These are phyloP conservation scores for Xylaria arbuscula DNA, from an alignment of 2,329 filamentous ascomycete genomes.

Conservation along the genomic window DNA sequence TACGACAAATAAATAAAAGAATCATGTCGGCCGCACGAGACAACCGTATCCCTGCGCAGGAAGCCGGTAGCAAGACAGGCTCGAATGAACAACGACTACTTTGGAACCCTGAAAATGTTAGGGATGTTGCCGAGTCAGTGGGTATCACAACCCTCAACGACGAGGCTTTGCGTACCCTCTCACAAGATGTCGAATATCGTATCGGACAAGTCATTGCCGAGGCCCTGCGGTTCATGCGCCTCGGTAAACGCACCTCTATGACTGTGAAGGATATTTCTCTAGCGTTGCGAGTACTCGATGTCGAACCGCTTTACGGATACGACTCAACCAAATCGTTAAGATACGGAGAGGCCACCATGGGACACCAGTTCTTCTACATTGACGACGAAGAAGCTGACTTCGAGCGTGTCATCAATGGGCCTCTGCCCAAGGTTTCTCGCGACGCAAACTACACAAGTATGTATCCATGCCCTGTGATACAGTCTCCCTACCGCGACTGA, in stretches of 20 bases:
- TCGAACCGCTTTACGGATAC: slow-evolving; percentile 96
- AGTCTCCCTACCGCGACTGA: neutral
- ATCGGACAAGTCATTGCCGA: slow-evolving; percentile 94
- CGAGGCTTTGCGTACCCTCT: slow-evolving; percentile 86
- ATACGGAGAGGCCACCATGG: slow-evolving; percentile 93
- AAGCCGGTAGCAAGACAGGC: slow-evolving; percentile 38
- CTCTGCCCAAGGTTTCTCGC: slow-evolving; percentile 91
- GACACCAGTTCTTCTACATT: slow-evolving; percentile 95
- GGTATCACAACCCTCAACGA: slow-evolving; percentile 85
- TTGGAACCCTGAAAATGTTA: slow-evolving; percentile 97
- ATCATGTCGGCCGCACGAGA: slow-evolving; percentile 44
- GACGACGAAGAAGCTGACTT: slow-evolving; percentile 99
- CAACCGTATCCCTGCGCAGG: slow-evolving; percentile 42
- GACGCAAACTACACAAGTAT: slow-evolving; percentile 91
- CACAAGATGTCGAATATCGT: slow-evolving; percentile 95
- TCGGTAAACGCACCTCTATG: slow-evolving; percentile 84
- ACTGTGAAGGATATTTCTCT: slow-evolving; percentile 90
- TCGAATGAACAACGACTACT: slow-evolving; percentile 62
- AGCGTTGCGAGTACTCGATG: slow-evolving; percentile 85
- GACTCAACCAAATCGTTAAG: slow-evolving; percentile 88
- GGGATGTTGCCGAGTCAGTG: slow-evolving; percentile 95
- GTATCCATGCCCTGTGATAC: slow-evolving; percentile 39
- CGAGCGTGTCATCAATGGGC: slow-evolving; percentile 97
- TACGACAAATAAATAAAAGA: neutral
- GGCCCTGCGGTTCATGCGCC: slow-evolving; percentile 95